Evolutionary conservation across 805 yeast species (phyloP).

Genomic region (Starmerella vitae): DNA sequence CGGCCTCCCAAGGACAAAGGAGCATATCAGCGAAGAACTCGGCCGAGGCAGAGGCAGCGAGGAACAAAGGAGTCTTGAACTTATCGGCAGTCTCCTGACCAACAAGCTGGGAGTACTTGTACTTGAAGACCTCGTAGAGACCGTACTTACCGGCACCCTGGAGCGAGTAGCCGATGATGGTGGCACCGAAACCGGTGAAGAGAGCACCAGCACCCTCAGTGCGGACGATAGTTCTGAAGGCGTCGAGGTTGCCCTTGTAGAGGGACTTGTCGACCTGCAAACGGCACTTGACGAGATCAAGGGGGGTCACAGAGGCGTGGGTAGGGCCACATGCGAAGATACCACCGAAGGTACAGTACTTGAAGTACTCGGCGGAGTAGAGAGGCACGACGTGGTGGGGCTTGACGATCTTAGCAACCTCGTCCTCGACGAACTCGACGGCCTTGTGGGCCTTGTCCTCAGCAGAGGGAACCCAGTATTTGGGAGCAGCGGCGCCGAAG

Average conservation of each 20-base stretch:
- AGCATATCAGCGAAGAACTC: slow-evolving; percentile 84
- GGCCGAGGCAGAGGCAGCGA: slow-evolving; percentile 84
- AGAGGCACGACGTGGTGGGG: slow-evolving; percentile 34
- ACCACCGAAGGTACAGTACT: slow-evolving; percentile 67
- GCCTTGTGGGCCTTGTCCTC: slow-evolving; percentile 20
- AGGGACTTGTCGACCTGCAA: slow-evolving; percentile 68
- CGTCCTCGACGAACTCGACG: slow-evolving; percentile 25
- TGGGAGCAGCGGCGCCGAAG: slow-evolving; percentile 26
- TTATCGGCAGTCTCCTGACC: slow-evolving; percentile 49
- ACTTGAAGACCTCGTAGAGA: slow-evolving; percentile 81
- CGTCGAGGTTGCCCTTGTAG: slow-evolving; percentile 66
- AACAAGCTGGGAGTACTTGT: slow-evolving; percentile 51
- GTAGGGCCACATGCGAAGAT: slow-evolving; percentile 89
- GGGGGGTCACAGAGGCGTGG: slow-evolving; percentile 82
- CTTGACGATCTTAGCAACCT: slow-evolving; percentile 26
- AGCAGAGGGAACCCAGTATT: slow-evolving; percentile 28
- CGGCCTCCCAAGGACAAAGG: slow-evolving; percentile 89
- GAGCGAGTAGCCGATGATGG: slow-evolving; percentile 79
- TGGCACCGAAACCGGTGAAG: slow-evolving; percentile 84
- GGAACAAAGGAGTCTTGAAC: slow-evolving; percentile 59
- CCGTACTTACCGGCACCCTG: slow-evolving; percentile 99
- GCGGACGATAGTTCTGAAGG: slow-evolving; percentile 61
- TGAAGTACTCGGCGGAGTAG: slow-evolving; percentile 49
- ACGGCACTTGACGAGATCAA: slow-evolving; percentile 87
- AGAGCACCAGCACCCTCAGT: slow-evolving; percentile 64